Conservation (phyloP, 768 basidiomycete genomes). For the Coprinellus micaceus region DNA sequence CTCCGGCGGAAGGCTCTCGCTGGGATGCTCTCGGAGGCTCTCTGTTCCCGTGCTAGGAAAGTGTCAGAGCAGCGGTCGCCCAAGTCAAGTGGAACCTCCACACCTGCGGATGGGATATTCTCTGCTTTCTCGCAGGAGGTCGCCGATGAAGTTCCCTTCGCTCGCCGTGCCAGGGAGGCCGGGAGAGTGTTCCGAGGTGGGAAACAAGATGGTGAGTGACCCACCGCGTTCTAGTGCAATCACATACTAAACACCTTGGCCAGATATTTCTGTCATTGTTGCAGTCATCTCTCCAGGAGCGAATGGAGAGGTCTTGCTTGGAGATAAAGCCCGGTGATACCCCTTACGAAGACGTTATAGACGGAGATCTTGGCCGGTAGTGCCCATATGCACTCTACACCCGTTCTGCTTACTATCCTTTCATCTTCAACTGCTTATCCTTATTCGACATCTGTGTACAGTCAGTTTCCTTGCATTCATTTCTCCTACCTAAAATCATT, state of each 20-base stretch:
- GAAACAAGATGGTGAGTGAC: conserved; percentile 71
- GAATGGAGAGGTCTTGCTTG: background rate
- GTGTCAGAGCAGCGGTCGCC: conserved; percentile 50
- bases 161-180: conserved; percentile 68
- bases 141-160: conserved; percentile 73
- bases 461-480: background rate
- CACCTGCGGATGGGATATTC: conserved; percentile 7
- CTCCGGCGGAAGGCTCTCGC: conserved; percentile 55
- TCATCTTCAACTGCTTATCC: background rate
- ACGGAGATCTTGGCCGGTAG: background rate
- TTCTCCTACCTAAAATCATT: background rate
- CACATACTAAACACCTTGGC: background rate
- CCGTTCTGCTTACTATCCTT: background rate
- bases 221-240: background rate
- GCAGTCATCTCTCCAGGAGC: conserved; percentile 30
- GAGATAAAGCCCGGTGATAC: background rate
- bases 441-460: background rate
- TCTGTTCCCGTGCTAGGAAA: conserved; percentile 72
- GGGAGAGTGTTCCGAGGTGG: conserved; percentile 75
- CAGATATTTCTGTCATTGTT: conserved; percentile 39
- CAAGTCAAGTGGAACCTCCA: conserved; percentile 9
- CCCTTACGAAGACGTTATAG: background rate
- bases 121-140: conserved; percentile 11
- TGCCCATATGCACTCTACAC: background rate
- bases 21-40: conserved; percentile 71